Evolutionary conservation across 805 yeast species (phyloP).

Genomic region (Yamadazyma philogaea): DNA sequence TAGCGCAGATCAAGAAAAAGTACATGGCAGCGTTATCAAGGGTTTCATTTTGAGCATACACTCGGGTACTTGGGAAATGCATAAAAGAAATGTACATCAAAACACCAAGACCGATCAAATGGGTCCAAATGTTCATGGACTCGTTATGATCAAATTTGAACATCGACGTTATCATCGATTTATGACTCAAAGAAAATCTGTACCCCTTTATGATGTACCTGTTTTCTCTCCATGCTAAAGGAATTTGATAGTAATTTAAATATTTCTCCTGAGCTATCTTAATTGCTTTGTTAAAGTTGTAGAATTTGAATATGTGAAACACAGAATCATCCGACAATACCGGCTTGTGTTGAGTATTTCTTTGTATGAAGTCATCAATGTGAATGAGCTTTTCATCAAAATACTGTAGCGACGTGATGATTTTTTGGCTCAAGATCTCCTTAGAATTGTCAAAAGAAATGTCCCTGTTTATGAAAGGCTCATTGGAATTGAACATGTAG

Average conservation of each 20-base stretch:
- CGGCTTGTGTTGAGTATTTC: constrained; percentile 29
- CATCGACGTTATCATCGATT: constrained; percentile 57
- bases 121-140: constrained; percentile 92
- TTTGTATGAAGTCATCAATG: constrained; percentile 36
- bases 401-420: constrained; percentile 40
- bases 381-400: constrained; percentile 40
- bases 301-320: constrained; percentile 33
- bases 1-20: constrained; percentile 65
- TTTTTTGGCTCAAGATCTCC: constrained; percentile 34
- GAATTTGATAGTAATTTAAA: constrained; percentile 81
- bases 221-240: constrained; percentile 92
- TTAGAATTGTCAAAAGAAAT: constrained; percentile 16
- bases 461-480: constrained; percentile 11
- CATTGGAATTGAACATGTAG: constrained; percentile 27
- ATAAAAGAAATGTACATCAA: constrained; percentile 53
- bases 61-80: constrained; percentile 62
- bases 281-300: constrained; percentile 39
- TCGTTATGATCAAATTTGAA: constrained; percentile 73
- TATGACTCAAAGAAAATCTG: constrained; percentile 68
- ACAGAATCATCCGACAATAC: constrained; percentile 25
- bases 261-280: constrained; percentile 37
- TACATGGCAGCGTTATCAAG: constrained; percentile 50
- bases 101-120: constrained; percentile 63
- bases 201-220: constrained; percentile 81
- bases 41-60: constrained; percentile 44